Evolutionary conservation across 1,284 basidiomycete genomes (phyloP).

Genomic region (Rhodotorula mucilaginosa): DNA sequence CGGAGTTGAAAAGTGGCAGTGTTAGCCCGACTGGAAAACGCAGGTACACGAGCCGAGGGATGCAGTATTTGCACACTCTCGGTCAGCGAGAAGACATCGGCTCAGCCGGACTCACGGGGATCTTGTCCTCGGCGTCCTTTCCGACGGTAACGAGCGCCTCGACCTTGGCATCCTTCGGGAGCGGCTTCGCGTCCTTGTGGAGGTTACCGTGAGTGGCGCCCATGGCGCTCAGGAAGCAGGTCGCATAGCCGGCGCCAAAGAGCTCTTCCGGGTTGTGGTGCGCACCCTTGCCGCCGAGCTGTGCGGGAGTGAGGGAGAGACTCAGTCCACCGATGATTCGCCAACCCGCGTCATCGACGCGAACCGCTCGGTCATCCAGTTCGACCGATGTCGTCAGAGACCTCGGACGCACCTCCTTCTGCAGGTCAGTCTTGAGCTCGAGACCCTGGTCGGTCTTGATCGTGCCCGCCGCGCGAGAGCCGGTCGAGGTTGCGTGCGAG

Average conservation of each 20-base stretch:
- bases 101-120: slow-evolving; percentile 15
- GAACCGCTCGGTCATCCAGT: not conserved
- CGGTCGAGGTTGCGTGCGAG: slow-evolving; percentile 11
- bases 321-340: too few relatives aligned
- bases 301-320: not conserved
- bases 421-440: slow-evolving; percentile 27
- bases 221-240: slow-evolving; percentile 43
- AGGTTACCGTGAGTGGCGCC: slow-evolving; percentile 37
- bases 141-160: slow-evolving; percentile 33
- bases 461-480: slow-evolving; percentile 29
- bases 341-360: not conserved
- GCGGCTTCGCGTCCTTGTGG: slow-evolving; percentile 29
- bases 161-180: slow-evolving; percentile 32
- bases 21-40: too few relatives aligned
- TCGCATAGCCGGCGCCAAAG: slow-evolving; percentile 37
- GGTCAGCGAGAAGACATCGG: not conserved
- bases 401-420: slow-evolving; percentile 23
- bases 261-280: slow-evolving; percentile 38
- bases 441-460: slow-evolving; percentile 16
- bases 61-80: not conserved
- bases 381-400: not conserved
- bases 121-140: slow-evolving; percentile 22
- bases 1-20: not conserved
- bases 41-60: too few relatives aligned
- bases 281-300: slow-evolving; percentile 25